phyloP scores from a whole-genome alignment of 805 yeast species.

The Schizosaccharomyces cryophilus region DNA sequence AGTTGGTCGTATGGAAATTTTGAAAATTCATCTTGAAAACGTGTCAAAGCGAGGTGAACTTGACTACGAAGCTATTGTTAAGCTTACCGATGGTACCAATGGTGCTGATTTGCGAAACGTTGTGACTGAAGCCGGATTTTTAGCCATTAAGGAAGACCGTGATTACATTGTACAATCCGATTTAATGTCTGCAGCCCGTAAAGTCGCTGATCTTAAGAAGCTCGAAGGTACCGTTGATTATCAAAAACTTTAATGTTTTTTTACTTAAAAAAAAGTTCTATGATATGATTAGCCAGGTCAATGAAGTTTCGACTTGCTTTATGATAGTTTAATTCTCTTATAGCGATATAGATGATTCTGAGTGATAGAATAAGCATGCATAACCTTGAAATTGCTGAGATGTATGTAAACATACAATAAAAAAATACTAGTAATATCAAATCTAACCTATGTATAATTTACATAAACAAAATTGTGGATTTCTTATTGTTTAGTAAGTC shows the following conservation, averaged over 20 bases:
- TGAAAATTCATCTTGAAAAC: conserved; percentile 71
- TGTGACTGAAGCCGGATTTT: conserved; percentile 94
- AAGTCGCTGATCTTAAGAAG: conserved; percentile 89
- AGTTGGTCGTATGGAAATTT: conserved; percentile 78
- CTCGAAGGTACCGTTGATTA: conserved; percentile 89
- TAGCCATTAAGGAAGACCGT: conserved; percentile 92
- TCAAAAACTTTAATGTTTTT: conserved; percentile 45
- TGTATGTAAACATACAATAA: too few relatives aligned
- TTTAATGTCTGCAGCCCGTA: conserved; percentile 91
- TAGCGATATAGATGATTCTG: too few relatives aligned
- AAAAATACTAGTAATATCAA: too few relatives aligned
- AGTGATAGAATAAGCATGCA: too few relatives aligned
- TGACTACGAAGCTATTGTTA: conserved; percentile 73
- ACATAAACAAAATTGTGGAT: too few relatives aligned
- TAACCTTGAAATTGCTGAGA: too few relatives aligned
- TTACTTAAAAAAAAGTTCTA: not conserved
- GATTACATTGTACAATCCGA: conserved; percentile 84
- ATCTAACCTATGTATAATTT: too few relatives aligned
- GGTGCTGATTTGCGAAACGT: conserved; percentile 97
- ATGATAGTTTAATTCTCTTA: not conserved
- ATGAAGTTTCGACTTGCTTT: not conserved
- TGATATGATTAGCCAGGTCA: not conserved
- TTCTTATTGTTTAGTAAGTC: too few relatives aligned
- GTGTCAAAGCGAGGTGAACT: conserved; percentile 83
- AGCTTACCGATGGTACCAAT: conserved; percentile 96